These are phyloP conservation scores for Wickerhamiella alocasiicola DNA, from an alignment of 805 yeast genomes.

Conservation along the genomic window DNA sequence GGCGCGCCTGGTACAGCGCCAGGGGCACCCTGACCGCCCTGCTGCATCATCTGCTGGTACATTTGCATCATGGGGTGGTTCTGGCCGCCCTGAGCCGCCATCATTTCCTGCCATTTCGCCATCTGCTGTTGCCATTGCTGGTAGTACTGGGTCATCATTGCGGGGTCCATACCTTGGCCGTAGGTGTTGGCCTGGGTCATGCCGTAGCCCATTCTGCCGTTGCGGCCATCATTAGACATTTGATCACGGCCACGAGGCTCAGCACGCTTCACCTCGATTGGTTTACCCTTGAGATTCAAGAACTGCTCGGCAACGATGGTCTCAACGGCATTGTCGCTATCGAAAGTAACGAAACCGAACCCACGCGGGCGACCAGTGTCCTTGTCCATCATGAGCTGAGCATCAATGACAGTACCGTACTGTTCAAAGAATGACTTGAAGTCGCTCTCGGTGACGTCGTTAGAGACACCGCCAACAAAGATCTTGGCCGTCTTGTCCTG, in stretches of 20 bases:
- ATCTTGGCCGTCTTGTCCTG: constrained; percentile 95
- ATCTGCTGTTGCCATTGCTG: constrained; percentile 32
- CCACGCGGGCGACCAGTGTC: constrained; percentile 96
- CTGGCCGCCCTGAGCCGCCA: constrained; percentile 20
- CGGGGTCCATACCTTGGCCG: constrained; percentile 30
- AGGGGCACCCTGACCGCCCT: constrained; percentile 14
- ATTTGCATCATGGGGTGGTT: constrained; percentile 17
- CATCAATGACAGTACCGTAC: constrained; percentile 86
- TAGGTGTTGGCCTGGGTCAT: constrained; percentile 12
- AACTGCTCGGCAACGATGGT: constrained; percentile 71
- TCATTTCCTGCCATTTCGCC: constrained; percentile 29
- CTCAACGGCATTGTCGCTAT: constrained; percentile 88
- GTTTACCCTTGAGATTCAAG: constrained; percentile 70
- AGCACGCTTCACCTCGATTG: constrained; percentile 35
- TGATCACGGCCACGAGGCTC: constrained; percentile 29
- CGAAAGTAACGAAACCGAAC: constrained; percentile 92
- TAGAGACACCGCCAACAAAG: constrained; percentile 93
- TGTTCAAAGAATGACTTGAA: constrained; percentile 75
- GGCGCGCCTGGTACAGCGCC: neutral
- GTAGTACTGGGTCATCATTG: constrained; percentile 33
- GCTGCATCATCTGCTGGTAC: constrained; percentile 18
- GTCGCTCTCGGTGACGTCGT: constrained; percentile 83
- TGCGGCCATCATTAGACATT: constrained; percentile 13
- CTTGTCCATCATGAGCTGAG: constrained; percentile 93
- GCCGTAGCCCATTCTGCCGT: constrained; percentile 15